These are phyloP conservation scores for Termitomyces sp. DNA, from an alignment of 1,284 basidiomycete genomes.

Conservation along the genomic window DNA sequence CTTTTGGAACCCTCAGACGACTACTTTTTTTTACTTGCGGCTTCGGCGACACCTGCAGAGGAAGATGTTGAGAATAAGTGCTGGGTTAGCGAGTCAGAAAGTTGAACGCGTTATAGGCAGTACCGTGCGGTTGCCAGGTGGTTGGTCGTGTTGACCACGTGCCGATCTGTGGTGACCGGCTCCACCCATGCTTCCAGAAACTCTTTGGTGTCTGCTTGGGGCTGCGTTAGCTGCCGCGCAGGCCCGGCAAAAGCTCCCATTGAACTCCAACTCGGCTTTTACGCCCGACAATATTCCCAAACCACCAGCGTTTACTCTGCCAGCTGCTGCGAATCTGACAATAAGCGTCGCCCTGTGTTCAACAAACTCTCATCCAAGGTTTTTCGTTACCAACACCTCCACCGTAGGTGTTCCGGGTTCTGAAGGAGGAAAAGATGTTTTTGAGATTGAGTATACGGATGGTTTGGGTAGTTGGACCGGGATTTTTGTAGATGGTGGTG, in stretches of 20 bases:
- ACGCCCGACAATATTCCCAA: conserved; percentile 25
- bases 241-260: conserved; percentile 25
- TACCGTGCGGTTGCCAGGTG: too few species aligned
- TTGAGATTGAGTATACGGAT: conserved; percentile 43
- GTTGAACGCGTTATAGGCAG: too few species aligned
- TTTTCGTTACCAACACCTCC: conserved; percentile 53
- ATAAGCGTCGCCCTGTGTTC: conserved; percentile 59
- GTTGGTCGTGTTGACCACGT: not conserved
- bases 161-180: not conserved
- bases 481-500: conserved; percentile 37
- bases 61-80: too few species aligned
- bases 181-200: conserved; percentile 27
- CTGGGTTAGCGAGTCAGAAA: too few species aligned
- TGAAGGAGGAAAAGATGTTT: conserved; percentile 37
- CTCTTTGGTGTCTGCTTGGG: conserved; percentile 29
- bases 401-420: conserved; percentile 33
- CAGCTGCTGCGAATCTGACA: conserved; percentile 37
- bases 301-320: conserved; percentile 34
- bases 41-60: too few species aligned
- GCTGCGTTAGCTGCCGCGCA: conserved; percentile 30
- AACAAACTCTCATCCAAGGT: conserved; percentile 33
- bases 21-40: too few species aligned
- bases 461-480: conserved; percentile 60
- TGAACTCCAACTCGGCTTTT: conserved; percentile 32
- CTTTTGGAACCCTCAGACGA: too few species aligned